phyloP scores from a whole-genome alignment of 805 yeast species.

The Vanderwaltozyma polyspora region DNA sequence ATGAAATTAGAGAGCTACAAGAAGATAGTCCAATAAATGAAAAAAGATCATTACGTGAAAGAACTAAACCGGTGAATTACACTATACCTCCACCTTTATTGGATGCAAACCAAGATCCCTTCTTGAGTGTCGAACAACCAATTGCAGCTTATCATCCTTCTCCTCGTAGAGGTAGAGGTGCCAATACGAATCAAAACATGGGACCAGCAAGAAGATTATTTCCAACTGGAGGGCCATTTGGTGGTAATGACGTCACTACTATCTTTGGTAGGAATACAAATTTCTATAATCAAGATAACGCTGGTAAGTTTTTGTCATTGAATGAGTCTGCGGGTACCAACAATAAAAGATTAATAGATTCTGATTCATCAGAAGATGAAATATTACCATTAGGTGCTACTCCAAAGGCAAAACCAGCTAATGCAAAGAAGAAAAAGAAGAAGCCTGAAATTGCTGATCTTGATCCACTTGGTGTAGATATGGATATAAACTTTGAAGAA shows the following conservation, averaged over 20 bases:
- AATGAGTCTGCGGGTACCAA: slow-evolving; percentile 13
- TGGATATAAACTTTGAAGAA: slow-evolving; percentile 70
- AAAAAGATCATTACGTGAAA: slow-evolving; percentile 44
- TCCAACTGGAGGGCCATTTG: slow-evolving; percentile 96
- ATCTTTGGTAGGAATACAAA: slow-evolving; percentile 61
- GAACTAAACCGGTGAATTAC: slow-evolving; percentile 70
- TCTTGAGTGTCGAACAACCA: slow-evolving; percentile 8
- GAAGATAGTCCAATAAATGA: slow-evolving; percentile 48
- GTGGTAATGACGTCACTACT: slow-evolving; percentile 87
- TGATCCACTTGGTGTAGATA: slow-evolving; percentile 86
- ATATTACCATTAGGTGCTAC: slow-evolving; percentile 36
- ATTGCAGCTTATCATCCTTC: slow-evolving; percentile 12
- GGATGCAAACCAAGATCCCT: slow-evolving; percentile 27
- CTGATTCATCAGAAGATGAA: slow-evolving; percentile 57
- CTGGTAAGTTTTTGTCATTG: slow-evolving; percentile 1
- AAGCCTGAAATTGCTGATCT: slow-evolving; percentile 68
- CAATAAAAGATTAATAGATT: slow-evolving; percentile 30
- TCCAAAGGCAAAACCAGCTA: slow-evolving; percentile 27
- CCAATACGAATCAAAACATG: slow-evolving; percentile 30
- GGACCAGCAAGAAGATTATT: slow-evolving; percentile 60
- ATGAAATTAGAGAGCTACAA: slow-evolving; percentile 56
- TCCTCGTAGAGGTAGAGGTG: slow-evolving; percentile 29
- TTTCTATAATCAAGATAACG: slow-evolving; percentile 16
- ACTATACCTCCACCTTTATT: slow-evolving; percentile 71
- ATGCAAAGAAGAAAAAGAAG: slow-evolving; percentile 27